Percentiles rank a stretch among this genome's conserved stretches.
Conservation (phyloP, 495 filamentous ascomycete species). For the Sabuloglossum arenarium region DNA sequence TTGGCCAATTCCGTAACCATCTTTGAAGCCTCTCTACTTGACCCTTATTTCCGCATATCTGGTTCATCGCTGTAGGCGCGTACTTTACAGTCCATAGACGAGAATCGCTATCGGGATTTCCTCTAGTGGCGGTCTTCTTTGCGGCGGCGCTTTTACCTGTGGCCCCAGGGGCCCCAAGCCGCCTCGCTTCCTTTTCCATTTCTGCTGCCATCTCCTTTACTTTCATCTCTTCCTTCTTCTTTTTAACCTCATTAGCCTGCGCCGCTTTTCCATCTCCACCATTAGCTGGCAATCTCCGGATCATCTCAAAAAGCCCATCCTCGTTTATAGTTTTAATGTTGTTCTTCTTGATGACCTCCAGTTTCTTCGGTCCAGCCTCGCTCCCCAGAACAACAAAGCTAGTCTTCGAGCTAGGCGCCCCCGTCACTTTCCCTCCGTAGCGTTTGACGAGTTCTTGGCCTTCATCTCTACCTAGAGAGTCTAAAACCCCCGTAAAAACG, state of each 20-base stretch:
- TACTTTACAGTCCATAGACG: constrained; percentile 94
- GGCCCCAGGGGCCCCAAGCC: constrained; percentile 5
- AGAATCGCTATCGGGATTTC: constrained; percentile 26
- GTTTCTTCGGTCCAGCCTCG: constrained; percentile 85
- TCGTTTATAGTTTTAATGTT: constrained; percentile 83
- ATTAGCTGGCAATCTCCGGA: constrained; percentile 60
- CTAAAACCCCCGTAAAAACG: constrained; percentile 85
- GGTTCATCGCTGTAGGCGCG: constrained; percentile 57
- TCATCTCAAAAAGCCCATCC: constrained; percentile 75
- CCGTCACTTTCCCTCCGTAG: constrained; percentile 78
- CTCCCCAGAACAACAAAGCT: constrained; percentile 78
- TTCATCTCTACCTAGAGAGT: constrained; percentile 62
- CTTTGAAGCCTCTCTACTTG: constrained; percentile 71
- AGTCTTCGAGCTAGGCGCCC: constrained; percentile 75
- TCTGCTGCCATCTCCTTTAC: constrained; percentile 53
- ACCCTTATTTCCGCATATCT: constrained; percentile 91
- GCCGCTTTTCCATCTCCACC: constrained; percentile 80
- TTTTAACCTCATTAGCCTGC: constrained; percentile 60
- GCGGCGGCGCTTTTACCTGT: constrained; percentile 7
- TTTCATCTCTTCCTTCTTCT: constrained; percentile 51
- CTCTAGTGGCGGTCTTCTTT: constrained; percentile 7
- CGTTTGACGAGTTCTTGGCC: constrained; percentile 74
- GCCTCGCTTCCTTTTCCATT: constrained; percentile 46
- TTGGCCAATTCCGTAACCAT: constrained; percentile 72
- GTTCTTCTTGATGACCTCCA: constrained; percentile 60